Conservation (phyloP, 2,329 filamentous ascomycete genomes). For the Stachybotrys elegans region DNA sequence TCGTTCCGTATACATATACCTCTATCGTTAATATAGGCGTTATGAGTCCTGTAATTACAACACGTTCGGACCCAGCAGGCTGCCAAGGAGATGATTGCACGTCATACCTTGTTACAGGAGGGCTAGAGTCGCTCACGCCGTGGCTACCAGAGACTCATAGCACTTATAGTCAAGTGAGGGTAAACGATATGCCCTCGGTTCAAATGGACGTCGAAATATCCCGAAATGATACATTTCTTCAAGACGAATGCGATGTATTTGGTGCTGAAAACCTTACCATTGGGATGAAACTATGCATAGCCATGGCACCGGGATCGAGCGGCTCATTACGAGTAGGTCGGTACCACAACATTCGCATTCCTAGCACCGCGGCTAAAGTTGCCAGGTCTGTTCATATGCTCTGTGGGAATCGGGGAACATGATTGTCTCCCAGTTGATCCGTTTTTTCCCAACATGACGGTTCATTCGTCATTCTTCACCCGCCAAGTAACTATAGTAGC, state of each 20-base stretch:
- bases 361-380: neutral
- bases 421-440: neutral
- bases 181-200: slow-evolving; percentile 5
- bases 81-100: slow-evolving; percentile 5
- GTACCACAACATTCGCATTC: neutral
- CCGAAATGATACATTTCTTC: neutral
- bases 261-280: neutral
- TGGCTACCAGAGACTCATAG: slow-evolving; percentile 9
- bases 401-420: neutral
- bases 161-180: slow-evolving; percentile 6
- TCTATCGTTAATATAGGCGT: slow-evolving; percentile 9
- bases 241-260: slow-evolving; percentile 5
- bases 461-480: slow-evolving; percentile 5
- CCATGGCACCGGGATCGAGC: neutral
- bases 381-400: slow-evolving; percentile 6
- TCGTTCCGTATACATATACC: slow-evolving; percentile 5
- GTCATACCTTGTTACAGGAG: slow-evolving; percentile 11
- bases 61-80: neutral
- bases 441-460: slow-evolving; percentile 8
- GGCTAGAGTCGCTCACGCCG: slow-evolving; percentile 7
- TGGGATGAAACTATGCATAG: slow-evolving; percentile 3
- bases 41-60: slow-evolving; percentile 5
- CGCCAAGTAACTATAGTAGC: slow-evolving; percentile 5
- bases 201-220: slow-evolving; percentile 7
- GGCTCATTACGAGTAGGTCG: neutral